Base-by-base conservation (phyloP, 2,329 filamentous ascomycete genomes). In the Cytospora chrysosperma region DNA sequence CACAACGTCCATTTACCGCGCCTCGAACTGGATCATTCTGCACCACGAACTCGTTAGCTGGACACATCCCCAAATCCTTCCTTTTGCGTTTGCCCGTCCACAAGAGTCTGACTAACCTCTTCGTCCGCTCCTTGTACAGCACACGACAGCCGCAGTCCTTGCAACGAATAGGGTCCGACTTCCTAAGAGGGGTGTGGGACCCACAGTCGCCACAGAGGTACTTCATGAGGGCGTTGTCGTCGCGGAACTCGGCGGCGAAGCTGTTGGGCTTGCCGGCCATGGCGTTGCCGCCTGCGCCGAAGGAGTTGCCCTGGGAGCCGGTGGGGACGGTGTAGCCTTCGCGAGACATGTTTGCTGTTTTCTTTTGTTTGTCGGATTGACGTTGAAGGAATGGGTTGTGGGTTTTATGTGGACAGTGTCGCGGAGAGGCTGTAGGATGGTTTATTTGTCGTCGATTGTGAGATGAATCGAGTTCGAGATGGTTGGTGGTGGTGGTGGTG, bases 1-100 rank as follows among this genome's bases (percentile, higher is more conserved):
- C 17, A 4, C 1, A 12, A 1, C 49, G 4, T 21, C 12, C 6
- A 43, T 83, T 77, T 61, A 98, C 78, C 94, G 87, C 58, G 95
- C 95, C 82, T 99, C 93, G 73, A 99, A 98, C 79, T 99, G 95
- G 58, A 98, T 93, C 93, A 98, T 97, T 74, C 94, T 96, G 70
- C 61, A 56, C 3, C 19, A 50, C 17, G 12, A 63, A 21, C 61
- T 26, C 26, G 62, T 75, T 61, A 74, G 70, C 28, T 9, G 28
- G 28, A 30, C 65, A 50, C 67, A 61, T 61, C 47, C 52, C 3
- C n/a, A 19, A 40, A 26, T 24, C 37, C 24, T 7, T 24, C 26
- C 24, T 7, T 4, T 40, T 32, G 28, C 34, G n/a, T 34, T 34
- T 6, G 28, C 13, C 32, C 37, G 13, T 1, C 9, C 30, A 37